Evolutionary conservation across 345 rosid species (phyloP).

Genomic region (Hevea brasiliensis): DNA sequence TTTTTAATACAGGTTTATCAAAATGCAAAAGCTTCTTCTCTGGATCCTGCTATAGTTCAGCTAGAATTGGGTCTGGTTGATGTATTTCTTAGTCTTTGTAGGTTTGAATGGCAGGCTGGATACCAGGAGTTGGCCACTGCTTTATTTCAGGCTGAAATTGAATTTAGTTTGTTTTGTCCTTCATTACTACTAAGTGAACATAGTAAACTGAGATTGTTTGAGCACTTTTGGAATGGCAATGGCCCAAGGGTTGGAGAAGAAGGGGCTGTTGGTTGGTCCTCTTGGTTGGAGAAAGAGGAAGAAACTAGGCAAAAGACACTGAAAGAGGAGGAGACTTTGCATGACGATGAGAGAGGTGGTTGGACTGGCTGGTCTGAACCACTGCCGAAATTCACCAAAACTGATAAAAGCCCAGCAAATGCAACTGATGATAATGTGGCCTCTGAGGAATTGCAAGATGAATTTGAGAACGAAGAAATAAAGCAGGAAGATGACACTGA

Average conservation of each 20-base stretch:
- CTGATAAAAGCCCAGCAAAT: constrained; percentile 39
- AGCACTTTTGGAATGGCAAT: constrained; percentile 87
- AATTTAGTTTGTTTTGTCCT: constrained; percentile 82
- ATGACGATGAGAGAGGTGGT: constrained; percentile 70
- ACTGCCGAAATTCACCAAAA: constrained; percentile 42
- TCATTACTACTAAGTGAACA: constrained; percentile 64
- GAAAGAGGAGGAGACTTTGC: constrained; percentile 59
- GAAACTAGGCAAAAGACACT: constrained; percentile 69
- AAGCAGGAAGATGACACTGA: constrained; percentile 81
- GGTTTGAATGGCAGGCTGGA: constrained; percentile 97
- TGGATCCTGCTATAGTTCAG: constrained; percentile 47
- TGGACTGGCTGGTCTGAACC: constrained; percentile 99
- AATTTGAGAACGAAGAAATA: constrained; percentile 47
- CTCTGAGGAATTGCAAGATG: constrained; percentile 41
- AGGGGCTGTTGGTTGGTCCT: constrained; percentile 88
- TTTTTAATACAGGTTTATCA: constrained; percentile 58
- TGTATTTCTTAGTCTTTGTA: constrained; percentile 83
- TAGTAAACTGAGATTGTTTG: constrained; percentile 83
- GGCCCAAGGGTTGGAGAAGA: constrained; percentile 94
- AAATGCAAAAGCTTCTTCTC: constrained; percentile 33
- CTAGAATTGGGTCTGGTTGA: constrained; percentile 86
- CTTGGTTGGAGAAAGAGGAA: constrained; percentile 95
- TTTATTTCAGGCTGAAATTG: constrained; percentile 90
- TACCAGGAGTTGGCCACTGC: constrained; percentile 86
- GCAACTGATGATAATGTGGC: constrained; percentile 27